These are phyloP conservation scores for Alternaria gansuensis DNA, from an alignment of 2,329 filamentous ascomycete species.

Conservation along the genomic window DNA sequence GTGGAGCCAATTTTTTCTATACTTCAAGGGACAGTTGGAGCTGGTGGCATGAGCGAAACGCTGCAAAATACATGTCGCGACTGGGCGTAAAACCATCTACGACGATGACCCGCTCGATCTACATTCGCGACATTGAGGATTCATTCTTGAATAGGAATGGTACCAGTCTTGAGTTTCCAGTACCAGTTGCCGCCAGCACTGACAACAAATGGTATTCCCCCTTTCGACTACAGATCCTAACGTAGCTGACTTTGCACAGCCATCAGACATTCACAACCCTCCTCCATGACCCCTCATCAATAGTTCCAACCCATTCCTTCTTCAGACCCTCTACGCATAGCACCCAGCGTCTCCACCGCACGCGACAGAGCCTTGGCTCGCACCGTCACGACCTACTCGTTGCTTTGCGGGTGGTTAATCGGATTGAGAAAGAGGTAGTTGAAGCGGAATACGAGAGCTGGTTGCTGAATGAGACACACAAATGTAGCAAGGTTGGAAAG, in stretches of 20 bases:
- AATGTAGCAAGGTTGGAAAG: constrained; percentile 72
- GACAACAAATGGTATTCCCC: constrained; percentile 43
- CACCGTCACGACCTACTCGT: constrained; percentile 93
- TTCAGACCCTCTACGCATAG: constrained; percentile 40
- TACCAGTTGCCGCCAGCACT: constrained; percentile 23
- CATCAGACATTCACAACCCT: constrained; percentile 52
- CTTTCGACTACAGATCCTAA: neutral
- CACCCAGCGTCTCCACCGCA: constrained; percentile 71
- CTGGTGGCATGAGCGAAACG: constrained; percentile 88
- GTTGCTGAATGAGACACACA: constrained; percentile 78
- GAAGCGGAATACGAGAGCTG: constrained; percentile 93
- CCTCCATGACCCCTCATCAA: constrained; percentile 37
- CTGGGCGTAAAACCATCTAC: constrained; percentile 81
- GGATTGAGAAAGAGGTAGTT: constrained; percentile 84
- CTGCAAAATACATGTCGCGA: constrained; percentile 79
- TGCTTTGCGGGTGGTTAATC: constrained; percentile 88
- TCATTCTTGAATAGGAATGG: constrained; percentile 57
- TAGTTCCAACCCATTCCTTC: constrained; percentile 30
- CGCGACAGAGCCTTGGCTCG: constrained; percentile 81
- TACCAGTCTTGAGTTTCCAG: constrained; percentile 36
- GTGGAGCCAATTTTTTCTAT: constrained; percentile 76
- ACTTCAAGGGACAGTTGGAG: constrained; percentile 75
- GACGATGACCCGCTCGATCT: constrained; percentile 86
- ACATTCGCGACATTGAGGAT: constrained; percentile 80
- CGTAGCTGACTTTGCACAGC: constrained; percentile 30